Percentiles rank a stretch among this genome's conserved stretches.
These are phyloP conservation scores for Acer campestre DNA, from an alignment of 345 rosid genomes.

Conservation along the genomic window DNA sequence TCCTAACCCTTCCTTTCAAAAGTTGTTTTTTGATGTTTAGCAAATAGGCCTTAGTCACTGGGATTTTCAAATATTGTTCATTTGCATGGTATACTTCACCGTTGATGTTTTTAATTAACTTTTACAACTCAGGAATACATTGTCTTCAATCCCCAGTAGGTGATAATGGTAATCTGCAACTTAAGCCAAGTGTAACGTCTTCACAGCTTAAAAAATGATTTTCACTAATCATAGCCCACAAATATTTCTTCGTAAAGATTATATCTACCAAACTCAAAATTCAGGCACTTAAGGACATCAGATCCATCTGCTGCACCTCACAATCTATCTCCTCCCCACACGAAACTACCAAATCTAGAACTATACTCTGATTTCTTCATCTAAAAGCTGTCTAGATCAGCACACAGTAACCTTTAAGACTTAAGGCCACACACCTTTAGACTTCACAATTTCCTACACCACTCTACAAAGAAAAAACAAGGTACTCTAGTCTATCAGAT, in stretches of 20 bases:
- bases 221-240: background rate
- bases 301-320: background rate
- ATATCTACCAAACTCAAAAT: background rate
- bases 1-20: background rate
- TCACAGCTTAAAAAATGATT: background rate
- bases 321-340: background rate
- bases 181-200: background rate
- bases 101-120: background rate
- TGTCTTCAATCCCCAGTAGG: background rate
- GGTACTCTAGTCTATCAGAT: background rate
- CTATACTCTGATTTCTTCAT: background rate
- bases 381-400: background rate
- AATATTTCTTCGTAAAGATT: background rate
- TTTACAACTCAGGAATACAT: background rate
- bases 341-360: background rate
- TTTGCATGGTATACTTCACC: background rate
- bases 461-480: background rate
- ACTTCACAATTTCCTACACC: background rate
- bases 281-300: conserved; percentile 1
- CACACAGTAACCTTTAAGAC: background rate
- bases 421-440: background rate
- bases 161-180: background rate
- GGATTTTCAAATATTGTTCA: background rate
- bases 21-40: background rate
- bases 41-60: background rate